Percentiles rank a stretch among this genome's conserved stretches.
Evolutionary conservation across 768 basidiomycete genomes (phyloP).

Genomic region (Rhodotorula sphaerocarpa): DNA sequence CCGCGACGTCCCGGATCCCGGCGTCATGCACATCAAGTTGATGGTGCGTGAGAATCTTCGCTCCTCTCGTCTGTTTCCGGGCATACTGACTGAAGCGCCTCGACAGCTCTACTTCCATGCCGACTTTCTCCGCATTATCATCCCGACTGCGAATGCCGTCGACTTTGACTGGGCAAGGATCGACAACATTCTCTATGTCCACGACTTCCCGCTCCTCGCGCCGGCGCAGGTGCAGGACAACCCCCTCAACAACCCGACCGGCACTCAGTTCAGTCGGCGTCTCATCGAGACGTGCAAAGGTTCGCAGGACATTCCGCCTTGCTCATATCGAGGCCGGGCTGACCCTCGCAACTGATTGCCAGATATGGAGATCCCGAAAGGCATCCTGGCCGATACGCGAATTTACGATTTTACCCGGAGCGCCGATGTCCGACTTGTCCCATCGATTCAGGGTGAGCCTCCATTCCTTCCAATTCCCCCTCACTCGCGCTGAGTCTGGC

Average conservation of each 20-base stretch:
- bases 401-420: conserved; percentile 18
- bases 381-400: neutral
- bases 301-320: neutral
- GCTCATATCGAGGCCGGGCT: neutral
- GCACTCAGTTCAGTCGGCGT: conserved; percentile 8
- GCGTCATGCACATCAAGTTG: conserved; percentile 26
- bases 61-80: neutral
- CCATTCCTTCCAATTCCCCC: neutral
- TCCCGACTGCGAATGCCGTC: conserved; percentile 31
- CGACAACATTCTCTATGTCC: conserved; percentile 30
- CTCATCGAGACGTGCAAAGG: conserved; percentile 10
- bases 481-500: neutral
- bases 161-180: conserved; percentile 17
- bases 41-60: conserved; percentile 1
- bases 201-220: conserved; percentile 24
- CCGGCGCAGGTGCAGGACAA: neutral
- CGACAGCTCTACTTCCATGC: conserved; percentile 18
- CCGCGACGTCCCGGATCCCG: neutral
- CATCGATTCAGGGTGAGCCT: conserved; percentile 14
- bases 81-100: neutral
- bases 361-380: conserved; percentile 8
- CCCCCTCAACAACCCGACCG: conserved; percentile 22
- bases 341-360: neutral
- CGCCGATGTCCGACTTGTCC: conserved; percentile 2
- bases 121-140: conserved; percentile 22